A percentile compares a stretch with the other conserved stretches of the same genome.
Conservation (phyloP, 2,329 filamentous ascomycete species). For the Talaromyces sp. region DNA sequence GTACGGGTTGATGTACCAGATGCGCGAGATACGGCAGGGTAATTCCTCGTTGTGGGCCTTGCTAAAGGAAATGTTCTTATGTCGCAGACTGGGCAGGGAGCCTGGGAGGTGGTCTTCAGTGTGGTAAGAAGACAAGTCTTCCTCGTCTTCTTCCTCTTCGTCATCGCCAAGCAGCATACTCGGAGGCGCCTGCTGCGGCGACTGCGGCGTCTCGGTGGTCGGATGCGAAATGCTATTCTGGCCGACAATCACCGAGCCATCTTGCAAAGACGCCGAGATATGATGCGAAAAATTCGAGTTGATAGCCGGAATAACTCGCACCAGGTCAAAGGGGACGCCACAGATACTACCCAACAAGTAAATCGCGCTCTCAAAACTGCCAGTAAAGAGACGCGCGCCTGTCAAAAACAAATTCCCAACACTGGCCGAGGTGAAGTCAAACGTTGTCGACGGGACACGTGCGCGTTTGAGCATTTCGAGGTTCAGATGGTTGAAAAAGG, state of each 20-base stretch:
- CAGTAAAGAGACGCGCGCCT: constrained; percentile 82
- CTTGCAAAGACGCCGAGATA: constrained; percentile 74
- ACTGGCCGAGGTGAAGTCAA: constrained; percentile 71
- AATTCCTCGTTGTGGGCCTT: constrained; percentile 78
- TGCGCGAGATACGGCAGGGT: constrained; percentile 67
- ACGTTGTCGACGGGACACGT: constrained; percentile 62
- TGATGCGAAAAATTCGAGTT: constrained; percentile 95
- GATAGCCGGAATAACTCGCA: constrained; percentile 80
- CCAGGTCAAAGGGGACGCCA: constrained; percentile 65
- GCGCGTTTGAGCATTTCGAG: constrained; percentile 73
- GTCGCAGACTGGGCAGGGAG: constrained; percentile 71
- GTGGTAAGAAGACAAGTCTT: constrained; percentile 26
- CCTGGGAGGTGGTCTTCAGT: constrained; percentile 47
- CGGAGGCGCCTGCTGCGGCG: constrained; percentile 16
- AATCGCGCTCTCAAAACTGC: constrained; percentile 86
- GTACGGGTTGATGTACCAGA: constrained; percentile 99
- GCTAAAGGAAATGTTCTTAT: constrained; percentile 75
- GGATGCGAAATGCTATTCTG: constrained; percentile 93
- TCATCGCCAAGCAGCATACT: constrained; percentile 33
- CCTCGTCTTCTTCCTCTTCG: constrained; percentile 21
- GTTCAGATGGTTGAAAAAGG: constrained; percentile 70
- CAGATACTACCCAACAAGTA: constrained; percentile 86
- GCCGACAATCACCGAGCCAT: constrained; percentile 76
- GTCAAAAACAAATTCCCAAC: constrained; percentile 77
- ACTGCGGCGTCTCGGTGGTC: constrained; percentile 47